These are phyloP conservation scores for Maudiozyma humilis DNA, from an alignment of 1,139 yeast species.

Conservation along the genomic window DNA sequence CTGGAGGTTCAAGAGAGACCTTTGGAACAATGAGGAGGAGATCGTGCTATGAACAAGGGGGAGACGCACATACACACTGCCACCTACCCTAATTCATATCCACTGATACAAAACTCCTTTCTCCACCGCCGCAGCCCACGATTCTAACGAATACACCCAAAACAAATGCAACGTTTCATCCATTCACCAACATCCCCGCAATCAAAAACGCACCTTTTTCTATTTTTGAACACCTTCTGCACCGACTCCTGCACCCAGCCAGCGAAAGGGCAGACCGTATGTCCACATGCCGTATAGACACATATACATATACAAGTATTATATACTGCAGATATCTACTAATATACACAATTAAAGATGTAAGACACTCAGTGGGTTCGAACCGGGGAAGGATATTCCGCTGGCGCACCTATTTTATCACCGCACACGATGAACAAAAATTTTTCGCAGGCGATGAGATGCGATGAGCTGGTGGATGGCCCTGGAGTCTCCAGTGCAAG, in stretches of 20 bases:
- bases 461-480: neutral
- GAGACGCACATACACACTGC: no score
- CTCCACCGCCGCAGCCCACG: neutral
- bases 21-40: constrained; percentile 55
- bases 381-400: no score
- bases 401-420: neutral
- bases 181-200: neutral
- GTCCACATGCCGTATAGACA: no score
- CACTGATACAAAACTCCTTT: neutral
- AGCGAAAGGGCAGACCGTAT: no score
- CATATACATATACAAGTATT: no score
- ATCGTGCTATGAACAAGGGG: constrained; percentile 30
- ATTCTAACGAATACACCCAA: neutral
- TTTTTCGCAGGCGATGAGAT: neutral
- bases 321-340: neutral
- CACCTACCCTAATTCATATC: neutral
- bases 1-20: constrained; percentile 57
- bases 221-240: neutral
- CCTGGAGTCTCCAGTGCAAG: neutral
- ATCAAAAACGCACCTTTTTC: neutral
- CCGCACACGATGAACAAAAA: neutral
- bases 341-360: neutral
- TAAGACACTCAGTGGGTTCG: no score
- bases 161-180: neutral
- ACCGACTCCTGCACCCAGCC: neutral